Evolutionary conservation across 768 basidiomycete species (phyloP).

Genomic region (Kwoniella shandongensis): DNA sequence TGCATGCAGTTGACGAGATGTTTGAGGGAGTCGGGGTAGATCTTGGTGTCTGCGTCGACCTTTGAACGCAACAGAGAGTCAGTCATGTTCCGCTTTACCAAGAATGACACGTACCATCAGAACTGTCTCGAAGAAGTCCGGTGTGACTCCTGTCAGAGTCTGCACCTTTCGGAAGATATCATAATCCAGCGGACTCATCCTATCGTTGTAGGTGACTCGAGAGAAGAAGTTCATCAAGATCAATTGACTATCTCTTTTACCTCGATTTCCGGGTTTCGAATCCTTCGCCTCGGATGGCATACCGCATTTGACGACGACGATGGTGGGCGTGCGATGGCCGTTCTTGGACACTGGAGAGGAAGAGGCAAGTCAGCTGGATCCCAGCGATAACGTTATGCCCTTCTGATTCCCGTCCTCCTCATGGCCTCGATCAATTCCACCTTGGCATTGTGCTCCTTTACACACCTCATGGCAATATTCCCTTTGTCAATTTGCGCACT

Average conservation of each 20-base stretch:
- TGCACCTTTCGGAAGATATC: slow-evolving; percentile 97
- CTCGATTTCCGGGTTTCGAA: slow-evolving; percentile 95
- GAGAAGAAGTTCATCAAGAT: slow-evolving; percentile 99
- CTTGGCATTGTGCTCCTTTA: too few relatives aligned
- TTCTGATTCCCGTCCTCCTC: too few relatives aligned
- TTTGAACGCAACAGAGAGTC: slow-evolving; percentile 49
- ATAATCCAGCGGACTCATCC: slow-evolving; percentile 95
- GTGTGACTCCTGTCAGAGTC: slow-evolving; percentile 95
- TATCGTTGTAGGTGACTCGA: slow-evolving; percentile 97
- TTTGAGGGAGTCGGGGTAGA: slow-evolving; percentile 83
- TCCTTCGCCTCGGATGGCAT: slow-evolving; percentile 82
- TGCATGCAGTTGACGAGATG: slow-evolving; percentile 98
- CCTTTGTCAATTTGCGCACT: slow-evolving; percentile 1
- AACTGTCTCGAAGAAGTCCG: slow-evolving; percentile 96
- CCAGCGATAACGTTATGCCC: too few relatives aligned
- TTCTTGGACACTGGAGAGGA: slow-evolving; percentile 33
- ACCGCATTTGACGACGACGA: slow-evolving; percentile 95
- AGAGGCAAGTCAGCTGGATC: slow-evolving; percentile 8
- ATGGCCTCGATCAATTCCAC: too few relatives aligned
- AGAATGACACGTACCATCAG: slow-evolving; percentile 74
- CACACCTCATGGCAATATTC: too few relatives aligned
- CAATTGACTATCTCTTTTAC: slow-evolving; percentile 97
- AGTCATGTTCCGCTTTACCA: background rate
- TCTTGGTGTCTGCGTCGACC: slow-evolving; percentile 99
- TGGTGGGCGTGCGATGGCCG: slow-evolving; percentile 86